A percentile compares a stretch with the other conserved stretches of the same genome.
Evolutionary conservation across 164 flowering plant species (phyloP).

Genomic region (Umbilicus rupestris): DNA sequence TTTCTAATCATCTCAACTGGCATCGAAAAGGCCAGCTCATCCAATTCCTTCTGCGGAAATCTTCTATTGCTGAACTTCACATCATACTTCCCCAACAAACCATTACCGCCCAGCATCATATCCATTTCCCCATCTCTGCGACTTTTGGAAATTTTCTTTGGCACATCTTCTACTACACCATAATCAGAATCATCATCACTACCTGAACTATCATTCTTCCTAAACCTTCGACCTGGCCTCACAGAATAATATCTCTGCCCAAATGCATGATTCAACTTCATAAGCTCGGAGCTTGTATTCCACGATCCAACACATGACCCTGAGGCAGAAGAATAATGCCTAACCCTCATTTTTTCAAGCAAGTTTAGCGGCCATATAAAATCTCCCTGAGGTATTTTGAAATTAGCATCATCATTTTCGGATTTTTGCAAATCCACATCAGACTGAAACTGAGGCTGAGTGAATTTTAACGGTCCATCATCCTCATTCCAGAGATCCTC

Average conservation of each 20-base stretch:
- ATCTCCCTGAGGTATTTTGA: not conserved
- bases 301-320: not conserved
- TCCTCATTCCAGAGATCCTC: slow-evolving; percentile 88
- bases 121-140: not conserved
- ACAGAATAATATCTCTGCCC: slow-evolving; percentile 30
- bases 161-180: slow-evolving; percentile 15
- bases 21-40: slow-evolving; percentile 30
- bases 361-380: not conserved
- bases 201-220: slow-evolving; percentile 33
- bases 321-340: slow-evolving; percentile 27
- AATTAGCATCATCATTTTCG: not conserved
- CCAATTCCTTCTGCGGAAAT: slow-evolving; percentile 23
- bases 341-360: slow-evolving; percentile 9
- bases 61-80: slow-evolving; percentile 41
- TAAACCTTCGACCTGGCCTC: slow-evolving; percentile 19
- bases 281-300: not conserved
- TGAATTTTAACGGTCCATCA: slow-evolving; percentile 45
- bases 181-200: slow-evolving; percentile 43
- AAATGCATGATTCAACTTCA: not conserved
- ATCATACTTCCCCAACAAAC: slow-evolving; percentile 63
- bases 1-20: slow-evolving; percentile 47
- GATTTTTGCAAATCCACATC: not conserved
- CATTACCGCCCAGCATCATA: slow-evolving; percentile 30
- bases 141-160: slow-evolving; percentile 15
- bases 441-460: not conserved